phyloP scores from a whole-genome alignment of 345 rosid genomes.

The Eucalyptus sideroxylon region DNA sequence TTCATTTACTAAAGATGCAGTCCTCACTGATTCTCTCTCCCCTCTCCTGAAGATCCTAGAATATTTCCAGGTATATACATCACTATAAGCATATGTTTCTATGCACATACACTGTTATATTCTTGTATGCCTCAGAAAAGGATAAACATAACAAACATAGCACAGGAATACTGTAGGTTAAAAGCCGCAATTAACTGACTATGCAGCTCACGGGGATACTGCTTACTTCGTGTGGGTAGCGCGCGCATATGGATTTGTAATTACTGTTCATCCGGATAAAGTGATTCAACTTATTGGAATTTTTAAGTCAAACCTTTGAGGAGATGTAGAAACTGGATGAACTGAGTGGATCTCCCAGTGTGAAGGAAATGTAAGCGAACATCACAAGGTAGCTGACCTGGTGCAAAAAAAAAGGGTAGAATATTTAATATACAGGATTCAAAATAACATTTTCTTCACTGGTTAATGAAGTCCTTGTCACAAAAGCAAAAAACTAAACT shows the following conservation, averaged over 20 bases:
- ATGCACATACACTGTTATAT: neutral
- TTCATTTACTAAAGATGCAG: neutral
- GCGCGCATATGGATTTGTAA: neutral
- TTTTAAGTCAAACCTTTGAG: constrained; percentile 51
- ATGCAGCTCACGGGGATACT: neutral
- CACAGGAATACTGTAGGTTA: neutral
- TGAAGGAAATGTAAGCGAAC: constrained; percentile 85
- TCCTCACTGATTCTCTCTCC: neutral
- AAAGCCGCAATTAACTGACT: neutral
- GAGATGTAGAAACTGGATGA: constrained; percentile 58
- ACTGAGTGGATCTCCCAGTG: constrained; percentile 65
- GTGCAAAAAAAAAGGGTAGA: neutral
- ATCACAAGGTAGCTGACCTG: constrained; percentile 95
- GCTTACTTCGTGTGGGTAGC: neutral
- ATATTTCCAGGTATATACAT: neutral
- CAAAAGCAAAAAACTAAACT: neutral
- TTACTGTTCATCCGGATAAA: neutral
- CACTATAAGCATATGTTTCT: neutral
- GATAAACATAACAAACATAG: neutral
- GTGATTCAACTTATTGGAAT: neutral
- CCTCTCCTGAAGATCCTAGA: neutral
- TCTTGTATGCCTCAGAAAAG: neutral
- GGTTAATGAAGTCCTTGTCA: neutral
- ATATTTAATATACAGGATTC: neutral
- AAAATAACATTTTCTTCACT: neutral